Evolutionary conservation across 148 eudicot genomes (phyloP).

Genomic region (Salicornia ramosissima): DNA sequence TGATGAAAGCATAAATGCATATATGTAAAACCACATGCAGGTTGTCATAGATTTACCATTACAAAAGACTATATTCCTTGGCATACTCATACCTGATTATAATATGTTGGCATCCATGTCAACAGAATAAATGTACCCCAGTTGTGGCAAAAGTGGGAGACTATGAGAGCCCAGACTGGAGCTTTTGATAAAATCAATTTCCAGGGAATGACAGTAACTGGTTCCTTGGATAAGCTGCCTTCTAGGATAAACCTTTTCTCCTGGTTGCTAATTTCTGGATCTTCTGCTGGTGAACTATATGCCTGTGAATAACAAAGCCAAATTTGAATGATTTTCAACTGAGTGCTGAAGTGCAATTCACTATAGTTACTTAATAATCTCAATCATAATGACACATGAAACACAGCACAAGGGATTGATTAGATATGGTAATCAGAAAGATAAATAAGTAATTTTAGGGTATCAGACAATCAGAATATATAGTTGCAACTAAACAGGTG

Average conservation of each 20-base stretch:
- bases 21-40: not conserved
- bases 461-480: slow-evolving; percentile 4
- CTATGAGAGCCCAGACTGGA: slow-evolving; percentile 97
- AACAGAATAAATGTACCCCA: slow-evolving; percentile 98
- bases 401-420: not conserved
- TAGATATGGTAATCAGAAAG: not conserved
- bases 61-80: not conserved
- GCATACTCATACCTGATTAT: slow-evolving; percentile 67
- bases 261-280: slow-evolving; percentile 60
- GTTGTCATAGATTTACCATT: not conserved
- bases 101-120: slow-evolving; percentile 99
- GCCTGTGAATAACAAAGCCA: slow-evolving; percentile 42
- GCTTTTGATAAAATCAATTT: slow-evolving; percentile 79
- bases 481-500: not conserved
- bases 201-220: slow-evolving; percentile 88
- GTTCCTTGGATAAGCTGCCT: slow-evolving; percentile 59
- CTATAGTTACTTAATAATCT: not conserved
- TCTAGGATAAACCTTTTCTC: slow-evolving; percentile 73
- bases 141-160: slow-evolving; percentile 98
- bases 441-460: not conserved
- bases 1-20: not conserved
- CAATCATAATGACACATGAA: slow-evolving; percentile 1
- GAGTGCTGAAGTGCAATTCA: not conserved
- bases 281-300: slow-evolving; percentile 75
- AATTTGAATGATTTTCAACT: not conserved